Conservation (phyloP, 2,329 filamentous ascomycete species). For the Hypoxylon rubiginosum region DNA sequence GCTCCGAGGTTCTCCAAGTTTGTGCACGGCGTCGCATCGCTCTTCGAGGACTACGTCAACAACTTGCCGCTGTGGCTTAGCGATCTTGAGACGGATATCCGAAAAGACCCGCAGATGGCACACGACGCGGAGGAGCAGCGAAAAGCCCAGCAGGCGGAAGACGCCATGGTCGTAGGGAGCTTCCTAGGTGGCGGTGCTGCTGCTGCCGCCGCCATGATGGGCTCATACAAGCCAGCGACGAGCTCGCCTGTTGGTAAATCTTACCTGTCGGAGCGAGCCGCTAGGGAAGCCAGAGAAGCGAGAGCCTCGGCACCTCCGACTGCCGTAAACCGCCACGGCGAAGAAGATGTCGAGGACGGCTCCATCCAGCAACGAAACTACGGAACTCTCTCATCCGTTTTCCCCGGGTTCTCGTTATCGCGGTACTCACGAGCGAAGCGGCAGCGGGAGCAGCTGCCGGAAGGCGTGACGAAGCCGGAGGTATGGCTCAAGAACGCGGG, state of each 20-base stretch:
- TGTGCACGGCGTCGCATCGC: slow-evolving; percentile 88
- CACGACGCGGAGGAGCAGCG: slow-evolving; percentile 93
- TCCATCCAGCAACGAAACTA: slow-evolving; percentile 55
- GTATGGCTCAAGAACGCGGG: slow-evolving; percentile 96
- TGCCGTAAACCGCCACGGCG: slow-evolving; percentile 40
- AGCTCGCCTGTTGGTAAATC: slow-evolving; percentile 78
- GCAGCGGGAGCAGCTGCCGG: slow-evolving; percentile 73
- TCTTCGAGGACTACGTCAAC: slow-evolving; percentile 98
- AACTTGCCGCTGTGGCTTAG: slow-evolving; percentile 96
- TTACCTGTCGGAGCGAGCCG: slow-evolving; percentile 69
- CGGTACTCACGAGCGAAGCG: slow-evolving; percentile 76
- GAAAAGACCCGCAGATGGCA: slow-evolving; percentile 89
- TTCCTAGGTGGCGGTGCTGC: slow-evolving; percentile 71
- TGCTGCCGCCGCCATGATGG: slow-evolving; percentile 53
- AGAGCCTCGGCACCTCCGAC: slow-evolving; percentile 47
- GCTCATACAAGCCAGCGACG: slow-evolving; percentile 70
- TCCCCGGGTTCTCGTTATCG: slow-evolving; percentile 86
- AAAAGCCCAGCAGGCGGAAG: slow-evolving; percentile 83
- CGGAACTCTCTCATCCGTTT: slow-evolving; percentile 75
- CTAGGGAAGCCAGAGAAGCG: slow-evolving; percentile 62
- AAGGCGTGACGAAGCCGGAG: slow-evolving; percentile 87
- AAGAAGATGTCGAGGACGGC: slow-evolving; percentile 44
- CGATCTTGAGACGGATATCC: slow-evolving; percentile 92
- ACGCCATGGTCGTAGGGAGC: slow-evolving; percentile 90
- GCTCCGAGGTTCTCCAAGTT: slow-evolving; percentile 96